Base-by-base conservation (phyloP, 2,329 filamentous ascomycete genomes). In the Botryotinia globosa region DNA sequence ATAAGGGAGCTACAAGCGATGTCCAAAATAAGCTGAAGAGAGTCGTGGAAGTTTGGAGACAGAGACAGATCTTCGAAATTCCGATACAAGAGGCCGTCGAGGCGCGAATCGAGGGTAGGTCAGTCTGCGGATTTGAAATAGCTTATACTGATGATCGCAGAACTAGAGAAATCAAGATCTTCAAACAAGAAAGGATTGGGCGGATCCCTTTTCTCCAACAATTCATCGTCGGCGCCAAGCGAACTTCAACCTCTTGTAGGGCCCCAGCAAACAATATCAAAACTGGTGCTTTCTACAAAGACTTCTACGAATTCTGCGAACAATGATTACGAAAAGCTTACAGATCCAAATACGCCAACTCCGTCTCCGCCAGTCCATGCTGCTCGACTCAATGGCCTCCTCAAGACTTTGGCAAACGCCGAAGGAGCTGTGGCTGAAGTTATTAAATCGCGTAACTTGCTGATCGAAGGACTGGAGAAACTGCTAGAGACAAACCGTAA, bases 1-100 rank as follows among this genome's bases (percentile, higher is more conserved):
- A 98, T 82, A 97, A 95, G 82, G 94, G 94, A 74, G 91, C 94
- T 2, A 90, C 93, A 12, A 87, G 90, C 54, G 95, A 99, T 69
- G 89, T 97, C 42, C 96, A 98, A 81, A 88, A 89, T 73, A 98
- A 98, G 81, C 85, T 99, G 54, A 88, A 92, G 74, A 89, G 96
- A 45, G 95, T 98, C 0, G 89, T 98, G 4, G 95, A 98, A 79
- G 96, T 99, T 29, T 99, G 96, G 96, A 91, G 91, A 80, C 90
- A 95, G 78, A 88, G 96, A 51, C 84, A 85, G 69, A 96, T 99
- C 63, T 99, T 99, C 78, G 93, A 97, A 74, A 82, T 82, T 1
- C 88, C 91, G 0, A 92, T 97, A 66, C 91, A 97, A 80, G 89
- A 90, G 72, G 91, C 92, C 1, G 90, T 98, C 69, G 95, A 98